Conservation (phyloP, 1,139 yeast genomes). For the Kodamaea ohmeri region DNA sequence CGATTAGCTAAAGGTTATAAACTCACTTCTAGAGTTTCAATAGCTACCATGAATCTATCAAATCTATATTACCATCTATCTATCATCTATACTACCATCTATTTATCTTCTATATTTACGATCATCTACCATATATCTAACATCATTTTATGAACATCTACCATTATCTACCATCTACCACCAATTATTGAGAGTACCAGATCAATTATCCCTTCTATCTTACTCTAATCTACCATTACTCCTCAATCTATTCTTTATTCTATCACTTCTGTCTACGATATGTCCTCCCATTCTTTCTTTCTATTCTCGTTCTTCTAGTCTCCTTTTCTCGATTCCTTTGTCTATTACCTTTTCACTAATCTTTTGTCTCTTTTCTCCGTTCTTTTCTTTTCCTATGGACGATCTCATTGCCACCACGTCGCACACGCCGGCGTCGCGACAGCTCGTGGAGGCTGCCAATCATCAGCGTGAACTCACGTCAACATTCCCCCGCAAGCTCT, state of each 20-base stretch:
- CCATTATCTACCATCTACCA: too few species aligned
- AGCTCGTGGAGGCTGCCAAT: slow-evolving; percentile 3
- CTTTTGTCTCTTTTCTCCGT: background rate
- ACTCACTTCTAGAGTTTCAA: background rate
- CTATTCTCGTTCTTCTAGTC: background rate
- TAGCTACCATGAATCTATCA: background rate
- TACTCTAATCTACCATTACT: too few species aligned
- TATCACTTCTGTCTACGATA: too few species aligned
- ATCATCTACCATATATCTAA: too few species aligned
- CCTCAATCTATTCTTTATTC: too few species aligned
- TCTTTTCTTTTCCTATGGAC: background rate
- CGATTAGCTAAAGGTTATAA: background rate
- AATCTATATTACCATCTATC: too few species aligned
- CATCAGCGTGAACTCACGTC: slow-evolving; percentile 18
- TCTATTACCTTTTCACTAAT: background rate
- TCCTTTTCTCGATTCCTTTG: too few species aligned
- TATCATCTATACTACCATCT: too few species aligned
- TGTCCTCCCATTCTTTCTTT: background rate
- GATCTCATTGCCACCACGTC: slow-evolving; percentile 1
- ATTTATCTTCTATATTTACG: too few species aligned
- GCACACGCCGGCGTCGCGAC: slow-evolving; percentile 3
- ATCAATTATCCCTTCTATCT: too few species aligned
- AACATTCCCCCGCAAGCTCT: slow-evolving; percentile 23
- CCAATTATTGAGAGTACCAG: too few species aligned
- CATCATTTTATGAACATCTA: too few species aligned